Evolutionary conservation across 331 rosid species (phyloP).

Genomic region (Spiraea crenata): DNA sequence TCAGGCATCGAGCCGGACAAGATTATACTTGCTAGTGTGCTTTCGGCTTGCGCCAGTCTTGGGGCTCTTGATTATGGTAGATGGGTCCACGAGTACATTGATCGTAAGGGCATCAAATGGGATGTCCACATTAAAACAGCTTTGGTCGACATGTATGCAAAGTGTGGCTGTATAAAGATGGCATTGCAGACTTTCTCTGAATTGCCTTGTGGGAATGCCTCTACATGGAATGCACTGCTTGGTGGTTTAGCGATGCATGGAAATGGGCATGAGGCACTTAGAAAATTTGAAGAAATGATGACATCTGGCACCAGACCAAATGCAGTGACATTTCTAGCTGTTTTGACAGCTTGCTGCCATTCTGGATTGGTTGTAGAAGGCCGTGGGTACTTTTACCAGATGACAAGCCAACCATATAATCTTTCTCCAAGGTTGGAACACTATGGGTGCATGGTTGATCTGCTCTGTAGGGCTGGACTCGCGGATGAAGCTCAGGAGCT

Average conservation of each 20-base stretch:
- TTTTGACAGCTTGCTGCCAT: slow-evolving; percentile 81
- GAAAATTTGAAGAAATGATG: slow-evolving; percentile 51
- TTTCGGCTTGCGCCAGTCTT: slow-evolving; percentile 76
- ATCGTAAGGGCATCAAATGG: slow-evolving; percentile 46
- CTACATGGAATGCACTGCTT: slow-evolving; percentile 74
- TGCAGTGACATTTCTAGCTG: slow-evolving; percentile 69
- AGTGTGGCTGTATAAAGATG: slow-evolving; percentile 65
- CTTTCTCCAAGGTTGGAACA: slow-evolving; percentile 66
- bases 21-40: slow-evolving; percentile 65
- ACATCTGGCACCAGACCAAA: slow-evolving; percentile 55
- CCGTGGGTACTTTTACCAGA: slow-evolving; percentile 43
- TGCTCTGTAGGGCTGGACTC: slow-evolving; percentile 72
- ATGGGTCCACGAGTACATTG: slow-evolving; percentile 73
- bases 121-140: slow-evolving; percentile 72
- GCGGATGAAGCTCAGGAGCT: slow-evolving; percentile 64
- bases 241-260: slow-evolving; percentile 79
- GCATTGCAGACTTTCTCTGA: slow-evolving; percentile 44
- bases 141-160: slow-evolving; percentile 79
- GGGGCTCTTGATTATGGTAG: slow-evolving; percentile 67
- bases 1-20: slow-evolving; percentile 55
- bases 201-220: slow-evolving; percentile 60
- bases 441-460: slow-evolving; percentile 82
- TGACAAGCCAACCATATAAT: slow-evolving; percentile 43
- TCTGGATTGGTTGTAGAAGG: slow-evolving; percentile 75
- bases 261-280: slow-evolving; percentile 51